Base-by-base conservation (phyloP, 2,329 filamentous ascomycete species). In the Colletotrichum sidae region DNA sequence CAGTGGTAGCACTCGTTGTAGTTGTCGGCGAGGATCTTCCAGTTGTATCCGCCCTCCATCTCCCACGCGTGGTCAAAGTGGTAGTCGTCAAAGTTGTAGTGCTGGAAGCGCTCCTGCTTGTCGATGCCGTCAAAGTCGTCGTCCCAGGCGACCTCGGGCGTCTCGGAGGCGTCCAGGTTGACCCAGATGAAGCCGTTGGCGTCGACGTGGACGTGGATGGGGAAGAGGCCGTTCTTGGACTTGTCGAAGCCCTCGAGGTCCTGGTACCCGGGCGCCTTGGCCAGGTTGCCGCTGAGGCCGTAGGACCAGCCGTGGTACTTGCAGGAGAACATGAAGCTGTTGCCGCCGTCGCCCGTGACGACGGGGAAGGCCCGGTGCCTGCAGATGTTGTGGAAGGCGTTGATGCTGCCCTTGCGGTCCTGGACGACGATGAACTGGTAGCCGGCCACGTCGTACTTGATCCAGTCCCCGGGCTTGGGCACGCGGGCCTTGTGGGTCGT, bases 1-100 rank as follows among this genome's bases (percentile, higher is more conserved):
- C 86, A 89, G 77, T 89, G 87, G 70, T 90, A 90, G 72, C 87
- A 90, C 72, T 88, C 87, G 72, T 90, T 90, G 79, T 88, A 90
- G 77, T 90, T 89, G 72, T 90, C 87, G 12, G 83, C 82, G 38
- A 87, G 73, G 33, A 84, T 83, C 76, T 88, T 88, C 86, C 86
- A 88, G 77, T 88, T 88, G 72, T 83, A 86, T 38, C 82, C 79
- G 0, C 82, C 83, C 53, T 86, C 81, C 81, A 86, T 83, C 69
- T 86, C 81, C 84, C 84, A 88, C 38, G 75, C 74, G 71, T 88
- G 85, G 69, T 88, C 85, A 68, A 87, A 88, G 13, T 75, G 71
- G 72, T 87, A 90, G 55, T 87, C 77, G 0, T 82, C 79, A 68
- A 83, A 84, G 70, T 84, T 77, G 74, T 83, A 84, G 51, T 78